Conservation (phyloP, 345 rosid species). For the Jatropha curcas region DNA sequence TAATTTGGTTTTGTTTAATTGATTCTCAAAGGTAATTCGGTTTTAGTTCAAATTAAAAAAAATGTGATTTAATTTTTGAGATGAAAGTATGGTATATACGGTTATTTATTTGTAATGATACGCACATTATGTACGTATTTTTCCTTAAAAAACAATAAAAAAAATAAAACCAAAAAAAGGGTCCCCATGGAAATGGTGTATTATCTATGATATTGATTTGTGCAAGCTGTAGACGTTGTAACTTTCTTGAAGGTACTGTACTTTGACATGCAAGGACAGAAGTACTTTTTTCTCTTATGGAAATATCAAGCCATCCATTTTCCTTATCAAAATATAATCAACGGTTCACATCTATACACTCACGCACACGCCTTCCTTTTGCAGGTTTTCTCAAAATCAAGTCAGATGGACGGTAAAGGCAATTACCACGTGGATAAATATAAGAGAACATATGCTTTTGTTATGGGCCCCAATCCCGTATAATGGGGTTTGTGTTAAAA, state of each 20-base stretch:
- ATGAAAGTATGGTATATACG: no score
- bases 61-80: no score
- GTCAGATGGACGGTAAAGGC: slow-evolving; percentile 15
- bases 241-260: slow-evolving; percentile 6
- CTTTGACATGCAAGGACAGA: background rate
- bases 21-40: no score
- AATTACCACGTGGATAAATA: background rate
- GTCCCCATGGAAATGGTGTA: no score
- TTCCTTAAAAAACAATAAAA: no score
- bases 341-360: background rate
- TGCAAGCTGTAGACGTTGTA: slow-evolving; percentile 15
- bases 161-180: no score
- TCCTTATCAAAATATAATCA: background rate
- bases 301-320: background rate
- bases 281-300: background rate
- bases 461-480: slow-evolving; percentile 3
- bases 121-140: no score
- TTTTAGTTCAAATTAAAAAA: no score
- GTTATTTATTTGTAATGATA: no score
- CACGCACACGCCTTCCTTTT: background rate
- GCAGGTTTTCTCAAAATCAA: background rate
- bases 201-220: background rate
- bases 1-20: no score
- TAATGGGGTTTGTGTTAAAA: background rate
- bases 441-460: background rate